A percentile compares a stretch with the other conserved stretches of the same genome.
phyloP scores from a whole-genome alignment of 2,329 filamentous ascomycete species.

The Didymella lethalis region DNA sequence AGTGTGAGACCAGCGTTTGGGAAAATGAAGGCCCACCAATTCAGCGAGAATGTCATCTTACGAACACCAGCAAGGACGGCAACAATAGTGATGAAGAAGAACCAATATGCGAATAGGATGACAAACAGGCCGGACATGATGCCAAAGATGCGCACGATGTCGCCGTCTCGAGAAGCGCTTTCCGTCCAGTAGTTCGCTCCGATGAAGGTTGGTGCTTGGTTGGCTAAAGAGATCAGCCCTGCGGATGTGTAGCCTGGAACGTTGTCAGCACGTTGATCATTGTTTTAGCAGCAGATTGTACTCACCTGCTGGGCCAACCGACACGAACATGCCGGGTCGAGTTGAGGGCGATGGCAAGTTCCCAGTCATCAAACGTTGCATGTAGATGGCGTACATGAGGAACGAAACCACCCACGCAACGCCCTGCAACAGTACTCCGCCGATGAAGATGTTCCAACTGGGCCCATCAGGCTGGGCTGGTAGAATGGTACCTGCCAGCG shows the following conservation, averaged over 20 bases:
- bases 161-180: constrained; percentile 42
- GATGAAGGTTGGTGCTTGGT: constrained; percentile 49
- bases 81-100: constrained; percentile 56
- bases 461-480: constrained; percentile 43
- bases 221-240: constrained; percentile 58
- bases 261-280: constrained; percentile 61
- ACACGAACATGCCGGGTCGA: constrained; percentile 62
- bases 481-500: constrained; percentile 49
- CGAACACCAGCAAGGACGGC: constrained; percentile 50
- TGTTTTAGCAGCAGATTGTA: constrained; percentile 37
- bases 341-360: constrained; percentile 56
- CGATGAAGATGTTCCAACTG: constrained; percentile 64
- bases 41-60: constrained; percentile 50
- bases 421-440: constrained; percentile 72
- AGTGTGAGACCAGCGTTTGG: constrained; percentile 71
- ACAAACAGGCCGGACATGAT: constrained; percentile 57
- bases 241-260: constrained; percentile 48
- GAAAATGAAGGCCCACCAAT: constrained; percentile 70
- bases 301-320: constrained; percentile 54
- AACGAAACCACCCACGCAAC: constrained; percentile 71
- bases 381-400: constrained; percentile 76
- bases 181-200: constrained; percentile 47
- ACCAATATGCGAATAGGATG: constrained; percentile 60
- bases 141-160: constrained; percentile 54
- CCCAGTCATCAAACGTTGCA: constrained; percentile 71